Percentiles rank a stretch among this genome's conserved stretches.
These are phyloP conservation scores for Camelina sativa DNA, from an alignment of 345 rosid species.

Conservation along the genomic window DNA sequence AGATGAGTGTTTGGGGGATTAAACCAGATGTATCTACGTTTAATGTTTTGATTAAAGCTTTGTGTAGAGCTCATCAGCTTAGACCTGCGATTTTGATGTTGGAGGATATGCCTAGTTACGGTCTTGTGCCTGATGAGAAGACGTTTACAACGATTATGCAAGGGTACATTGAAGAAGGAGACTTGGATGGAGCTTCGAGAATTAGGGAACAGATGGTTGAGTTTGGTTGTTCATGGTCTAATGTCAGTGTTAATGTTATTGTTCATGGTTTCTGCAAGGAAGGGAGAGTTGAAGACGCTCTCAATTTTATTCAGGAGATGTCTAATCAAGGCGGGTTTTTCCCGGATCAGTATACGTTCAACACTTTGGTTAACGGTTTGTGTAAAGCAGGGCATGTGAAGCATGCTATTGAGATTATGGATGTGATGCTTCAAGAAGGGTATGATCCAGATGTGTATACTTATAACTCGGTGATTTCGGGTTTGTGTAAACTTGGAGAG, in stretches of 20 bases:
- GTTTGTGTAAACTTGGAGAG: slow-evolving; percentile 80
- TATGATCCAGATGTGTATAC: slow-evolving; percentile 83
- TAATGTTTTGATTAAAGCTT: slow-evolving; percentile 80
- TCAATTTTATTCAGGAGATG: slow-evolving; percentile 71
- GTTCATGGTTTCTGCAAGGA: slow-evolving; percentile 85
- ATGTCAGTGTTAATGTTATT: slow-evolving; percentile 80
- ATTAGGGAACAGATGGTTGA: slow-evolving; percentile 67
- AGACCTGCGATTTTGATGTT: slow-evolving; percentile 83
- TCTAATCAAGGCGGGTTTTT: slow-evolving; percentile 60
- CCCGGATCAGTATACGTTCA: slow-evolving; percentile 82
- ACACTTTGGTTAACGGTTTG: slow-evolving; percentile 82
- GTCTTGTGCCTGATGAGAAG: slow-evolving; percentile 78
- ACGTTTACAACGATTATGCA: slow-evolving; percentile 88
- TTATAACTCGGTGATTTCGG: slow-evolving; percentile 80
- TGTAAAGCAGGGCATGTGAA: slow-evolving; percentile 79
- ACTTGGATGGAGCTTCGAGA: slow-evolving; percentile 76
- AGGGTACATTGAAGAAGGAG: slow-evolving; percentile 83
- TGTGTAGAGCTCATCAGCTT: slow-evolving; percentile 86
- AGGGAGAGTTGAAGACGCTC: slow-evolving; percentile 72
- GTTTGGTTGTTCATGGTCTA: slow-evolving; percentile 55
- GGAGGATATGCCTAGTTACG: slow-evolving; percentile 82
- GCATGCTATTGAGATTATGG: slow-evolving; percentile 82
- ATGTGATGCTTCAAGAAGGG: slow-evolving; percentile 86
- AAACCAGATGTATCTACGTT: slow-evolving; percentile 83
- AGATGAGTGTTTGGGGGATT: slow-evolving; percentile 63